A percentile compares a stretch with the other conserved stretches of the same genome.
phyloP scores from a whole-genome alignment of 768 basidiomycete species.

The Termitomyces sp. region DNA sequence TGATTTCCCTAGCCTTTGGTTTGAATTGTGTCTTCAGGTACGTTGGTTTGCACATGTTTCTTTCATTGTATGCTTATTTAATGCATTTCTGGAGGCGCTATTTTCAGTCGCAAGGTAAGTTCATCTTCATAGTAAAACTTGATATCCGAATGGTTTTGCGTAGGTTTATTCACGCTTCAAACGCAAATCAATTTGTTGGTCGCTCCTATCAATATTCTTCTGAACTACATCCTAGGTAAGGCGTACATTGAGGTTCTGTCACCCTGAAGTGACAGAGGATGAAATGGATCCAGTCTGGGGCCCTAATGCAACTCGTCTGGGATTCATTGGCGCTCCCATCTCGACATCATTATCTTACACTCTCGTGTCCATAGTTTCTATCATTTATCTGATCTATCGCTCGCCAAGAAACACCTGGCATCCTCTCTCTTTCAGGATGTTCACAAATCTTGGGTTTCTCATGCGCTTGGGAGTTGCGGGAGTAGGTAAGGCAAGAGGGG shows the following conservation, averaged over 20 bases:
- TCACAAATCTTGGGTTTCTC: slow-evolving; percentile 60
- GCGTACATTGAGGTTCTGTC: background rate
- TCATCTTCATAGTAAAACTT: background rate
- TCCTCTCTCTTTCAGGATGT: slow-evolving; percentile 57
- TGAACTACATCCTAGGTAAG: slow-evolving; percentile 78
- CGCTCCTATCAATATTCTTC: slow-evolving; percentile 76
- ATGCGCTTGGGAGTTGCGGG: slow-evolving; percentile 76
- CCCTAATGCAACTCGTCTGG: slow-evolving; percentile 66
- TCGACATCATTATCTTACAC: slow-evolving; percentile 85
- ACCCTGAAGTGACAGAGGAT: background rate
- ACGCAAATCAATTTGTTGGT: slow-evolving; percentile 32
- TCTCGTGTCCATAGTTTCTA: slow-evolving; percentile 58
- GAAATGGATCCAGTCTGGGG: slow-evolving; percentile 68
- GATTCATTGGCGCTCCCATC: slow-evolving; percentile 89
- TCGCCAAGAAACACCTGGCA: slow-evolving; percentile 75
- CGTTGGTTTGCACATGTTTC: slow-evolving; percentile 1
- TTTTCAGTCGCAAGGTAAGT: slow-evolving; percentile 77
- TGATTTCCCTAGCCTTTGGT: slow-evolving; percentile 30
- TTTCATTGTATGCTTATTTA: background rate
- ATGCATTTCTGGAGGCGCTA: slow-evolving; percentile 37
- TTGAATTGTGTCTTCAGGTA: slow-evolving; percentile 44
- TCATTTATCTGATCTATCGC: slow-evolving; percentile 59
- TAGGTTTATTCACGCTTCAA: slow-evolving; percentile 10
- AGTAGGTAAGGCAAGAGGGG: slow-evolving; percentile 37
- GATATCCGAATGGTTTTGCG: background rate